Percentiles rank a stretch among this genome's conserved stretches.
These are phyloP conservation scores for Vigna angularis DNA, from an alignment of 306 rosid species.

Conservation along the genomic window DNA sequence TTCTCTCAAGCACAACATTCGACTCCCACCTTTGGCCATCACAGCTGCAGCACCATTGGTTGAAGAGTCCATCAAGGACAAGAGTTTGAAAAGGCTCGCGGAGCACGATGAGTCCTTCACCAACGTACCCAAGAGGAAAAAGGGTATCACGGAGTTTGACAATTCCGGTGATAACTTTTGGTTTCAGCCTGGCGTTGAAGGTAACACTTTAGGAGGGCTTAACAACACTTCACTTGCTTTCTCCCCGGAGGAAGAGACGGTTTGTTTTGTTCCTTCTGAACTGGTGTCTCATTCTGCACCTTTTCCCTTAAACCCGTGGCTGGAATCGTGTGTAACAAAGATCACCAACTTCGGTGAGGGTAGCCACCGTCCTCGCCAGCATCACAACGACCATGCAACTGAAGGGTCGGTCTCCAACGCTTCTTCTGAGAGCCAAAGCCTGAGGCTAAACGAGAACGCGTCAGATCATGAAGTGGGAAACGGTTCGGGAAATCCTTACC, in stretches of 20 bases:
- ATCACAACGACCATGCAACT: conserved; percentile 31
- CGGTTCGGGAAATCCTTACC: conserved; percentile 67
- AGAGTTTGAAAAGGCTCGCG: conserved; percentile 79
- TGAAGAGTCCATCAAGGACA: conserved; percentile 49
- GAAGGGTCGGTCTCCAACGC: conserved; percentile 68
- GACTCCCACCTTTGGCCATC: conserved; percentile 80
- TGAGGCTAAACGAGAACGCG: conserved; percentile 61
- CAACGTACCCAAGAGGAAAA: conserved; percentile 80
- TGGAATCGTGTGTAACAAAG: conserved; percentile 69
- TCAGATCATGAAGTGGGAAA: conserved; percentile 74
- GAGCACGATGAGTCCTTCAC: conserved; percentile 61
- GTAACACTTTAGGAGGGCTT: conserved; percentile 37
- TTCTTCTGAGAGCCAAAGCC: conserved; percentile 74
- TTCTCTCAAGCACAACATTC: conserved; percentile 81
- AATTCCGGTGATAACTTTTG: background rate
- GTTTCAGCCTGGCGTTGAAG: conserved; percentile 1
- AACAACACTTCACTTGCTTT: conserved; percentile 59
- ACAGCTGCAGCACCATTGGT: conserved; percentile 50
- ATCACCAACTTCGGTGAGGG: conserved; percentile 73
- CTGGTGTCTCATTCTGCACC: conserved; percentile 60
- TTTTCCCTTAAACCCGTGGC: conserved; percentile 64
- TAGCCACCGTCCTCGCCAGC: conserved; percentile 44
- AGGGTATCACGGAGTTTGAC: conserved; percentile 34
- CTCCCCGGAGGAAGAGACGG: conserved; percentile 66
- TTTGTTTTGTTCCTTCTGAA: conserved; percentile 75